Percentiles rank a stretch among this genome's conserved stretches.
Conservation (phyloP, 768 basidiomycete genomes). For the Kwoniella europaea region DNA sequence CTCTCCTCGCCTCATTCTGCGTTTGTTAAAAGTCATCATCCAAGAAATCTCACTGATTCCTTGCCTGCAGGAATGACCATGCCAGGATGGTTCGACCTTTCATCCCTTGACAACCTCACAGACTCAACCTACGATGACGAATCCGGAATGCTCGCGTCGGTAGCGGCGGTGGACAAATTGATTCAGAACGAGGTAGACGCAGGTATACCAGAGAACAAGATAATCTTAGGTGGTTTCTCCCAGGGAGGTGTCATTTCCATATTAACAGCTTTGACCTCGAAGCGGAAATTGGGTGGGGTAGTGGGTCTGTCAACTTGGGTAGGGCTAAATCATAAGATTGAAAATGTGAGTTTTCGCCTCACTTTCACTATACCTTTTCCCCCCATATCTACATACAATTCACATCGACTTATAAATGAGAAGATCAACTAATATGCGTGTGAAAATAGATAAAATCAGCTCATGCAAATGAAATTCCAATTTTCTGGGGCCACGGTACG, state of each 20-base stretch:
- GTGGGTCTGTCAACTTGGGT: slow-evolving; percentile 79
- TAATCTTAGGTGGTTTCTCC: slow-evolving; percentile 86
- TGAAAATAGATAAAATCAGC: slow-evolving; percentile 66
- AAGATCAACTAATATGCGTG: slow-evolving; percentile 11
- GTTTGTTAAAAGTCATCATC: no score
- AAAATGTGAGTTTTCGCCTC: slow-evolving; percentile 52
- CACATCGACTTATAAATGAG: slow-evolving; percentile 3
- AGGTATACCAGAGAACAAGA: slow-evolving; percentile 71
- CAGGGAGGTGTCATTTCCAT: slow-evolving; percentile 81
- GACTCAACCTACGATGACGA: slow-evolving; percentile 69
- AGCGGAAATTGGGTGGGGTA: slow-evolving; percentile 73
- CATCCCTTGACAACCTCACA: slow-evolving; percentile 62
- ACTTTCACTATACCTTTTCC: background rate
- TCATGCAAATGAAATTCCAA: slow-evolving; percentile 68
- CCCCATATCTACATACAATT: background rate
- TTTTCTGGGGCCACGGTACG: slow-evolving; percentile 87
- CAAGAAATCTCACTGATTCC: no score
- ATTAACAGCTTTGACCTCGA: slow-evolving; percentile 72
- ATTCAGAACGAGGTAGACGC: slow-evolving; percentile 75
- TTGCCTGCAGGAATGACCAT: slow-evolving; percentile 35
- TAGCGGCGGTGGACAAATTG: slow-evolving; percentile 68
- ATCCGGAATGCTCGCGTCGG: slow-evolving; percentile 72
- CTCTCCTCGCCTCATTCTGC: background rate
- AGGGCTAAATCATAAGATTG: slow-evolving; percentile 68
- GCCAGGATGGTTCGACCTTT: slow-evolving; percentile 75